Evolutionary conservation across 2,329 filamentous ascomycete genomes (phyloP).

Genomic region (Hansfordia pulvinata): DNA sequence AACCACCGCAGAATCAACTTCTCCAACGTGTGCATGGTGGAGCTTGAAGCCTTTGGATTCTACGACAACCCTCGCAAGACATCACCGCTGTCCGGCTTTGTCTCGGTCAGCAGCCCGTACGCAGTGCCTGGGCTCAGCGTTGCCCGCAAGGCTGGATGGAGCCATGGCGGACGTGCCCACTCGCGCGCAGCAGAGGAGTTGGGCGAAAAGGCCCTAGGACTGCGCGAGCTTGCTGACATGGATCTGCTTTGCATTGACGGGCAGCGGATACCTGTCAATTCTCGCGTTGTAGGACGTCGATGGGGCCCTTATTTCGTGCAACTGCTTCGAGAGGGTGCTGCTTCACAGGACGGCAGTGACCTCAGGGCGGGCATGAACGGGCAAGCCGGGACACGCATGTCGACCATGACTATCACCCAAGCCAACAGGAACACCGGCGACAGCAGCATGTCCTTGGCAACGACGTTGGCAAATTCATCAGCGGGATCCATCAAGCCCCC

Average conservation of each 20-base stretch:
- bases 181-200: constrained; percentile 72
- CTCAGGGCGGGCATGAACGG: constrained; percentile 49
- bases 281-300: constrained; percentile 68
- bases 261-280: constrained; percentile 88
- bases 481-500: constrained; percentile 25
- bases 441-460: constrained; percentile 30
- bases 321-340: constrained; percentile 68
- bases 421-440: constrained; percentile 38
- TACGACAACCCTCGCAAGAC: constrained; percentile 86
- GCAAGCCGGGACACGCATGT: constrained; percentile 54
- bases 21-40: constrained; percentile 90
- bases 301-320: constrained; percentile 97
- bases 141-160: constrained; percentile 46
- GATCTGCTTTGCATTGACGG: constrained; percentile 86
- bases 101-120: constrained; percentile 66
- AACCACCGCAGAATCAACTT: constrained; percentile 98
- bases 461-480: constrained; percentile 21
- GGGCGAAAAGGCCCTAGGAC: constrained; percentile 62
- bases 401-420: constrained; percentile 74
- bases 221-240: constrained; percentile 91
- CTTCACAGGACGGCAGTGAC: constrained; percentile 59
- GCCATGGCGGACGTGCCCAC: constrained; percentile 63
- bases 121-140: constrained; percentile 41
- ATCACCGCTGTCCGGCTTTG: constrained; percentile 67
- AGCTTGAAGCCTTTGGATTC: constrained; percentile 90